Evolutionary conservation across 768 basidiomycete species (phyloP).

Genomic region (Trametes gibbosa): DNA sequence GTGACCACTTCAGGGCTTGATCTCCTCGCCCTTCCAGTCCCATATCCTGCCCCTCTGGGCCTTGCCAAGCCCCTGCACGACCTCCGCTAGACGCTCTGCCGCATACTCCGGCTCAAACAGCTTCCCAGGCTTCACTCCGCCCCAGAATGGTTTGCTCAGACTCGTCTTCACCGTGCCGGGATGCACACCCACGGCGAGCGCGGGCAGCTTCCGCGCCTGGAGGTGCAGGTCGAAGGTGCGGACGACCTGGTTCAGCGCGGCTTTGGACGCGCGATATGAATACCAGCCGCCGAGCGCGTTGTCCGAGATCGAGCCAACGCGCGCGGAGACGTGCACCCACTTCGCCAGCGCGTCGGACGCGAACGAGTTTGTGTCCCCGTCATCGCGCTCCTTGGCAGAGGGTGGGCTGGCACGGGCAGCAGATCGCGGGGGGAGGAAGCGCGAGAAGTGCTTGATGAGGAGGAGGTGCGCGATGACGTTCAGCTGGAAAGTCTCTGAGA

Average conservation of each 20-base stretch:
- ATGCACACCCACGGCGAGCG: constrained; percentile 55
- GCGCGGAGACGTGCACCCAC: constrained; percentile 60
- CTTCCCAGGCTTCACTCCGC: constrained; percentile 34
- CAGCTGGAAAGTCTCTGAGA: constrained; percentile 49
- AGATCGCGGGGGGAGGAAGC: constrained; percentile 45
- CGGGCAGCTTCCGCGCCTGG: constrained; percentile 42
- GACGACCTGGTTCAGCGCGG: constrained; percentile 61
- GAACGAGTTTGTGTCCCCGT: not conserved
- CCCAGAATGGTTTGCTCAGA: constrained; percentile 54
- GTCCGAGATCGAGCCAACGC: constrained; percentile 57
- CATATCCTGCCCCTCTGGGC: constrained; percentile 50
- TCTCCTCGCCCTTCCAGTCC: constrained; percentile 56
- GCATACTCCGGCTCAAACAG: constrained; percentile 52
- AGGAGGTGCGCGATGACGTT: constrained; percentile 61
- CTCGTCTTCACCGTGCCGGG: constrained; percentile 62
- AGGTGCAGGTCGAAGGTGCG: constrained; percentile 59
- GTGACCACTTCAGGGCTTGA: constrained; percentile 34
- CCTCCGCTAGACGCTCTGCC: constrained; percentile 43
- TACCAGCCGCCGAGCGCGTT: constrained; percentile 61
- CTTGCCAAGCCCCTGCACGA: constrained; percentile 41
- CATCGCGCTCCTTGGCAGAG: not conserved
- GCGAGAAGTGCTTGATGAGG: constrained; percentile 60
- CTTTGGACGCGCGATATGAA: constrained; percentile 60
- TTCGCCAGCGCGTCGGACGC: constrained; percentile 36
- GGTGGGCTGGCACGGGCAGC: not conserved